Base-by-base conservation (phyloP, 2,329 filamentous ascomycete species). In the Trichoderma breve region DNA sequence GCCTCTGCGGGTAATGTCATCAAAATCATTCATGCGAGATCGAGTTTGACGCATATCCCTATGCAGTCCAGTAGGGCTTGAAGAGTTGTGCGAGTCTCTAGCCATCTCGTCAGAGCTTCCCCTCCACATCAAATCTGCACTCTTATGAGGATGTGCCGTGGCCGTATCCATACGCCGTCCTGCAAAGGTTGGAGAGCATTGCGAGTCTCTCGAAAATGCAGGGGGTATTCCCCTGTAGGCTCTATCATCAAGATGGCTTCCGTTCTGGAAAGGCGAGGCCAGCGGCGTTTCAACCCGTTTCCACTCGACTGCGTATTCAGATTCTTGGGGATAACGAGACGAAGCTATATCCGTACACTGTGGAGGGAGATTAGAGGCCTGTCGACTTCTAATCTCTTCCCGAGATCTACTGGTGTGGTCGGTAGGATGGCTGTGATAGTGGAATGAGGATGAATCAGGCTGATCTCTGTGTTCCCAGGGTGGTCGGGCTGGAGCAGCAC, bases 1-100 rank as follows among this genome's bases (percentile, higher is more conserved):
- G 26, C 8, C 51, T 51, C 68, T 68, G 67, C 72, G 72, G 60
- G 75, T 74, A 58, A 72, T 73, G 11, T 39, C 32, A 26, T 39
- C 58, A 62, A 15, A 39, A n/a, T 8, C 21, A 24, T 34, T 60
- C 18, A 60, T 60, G 28, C n/a, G n/a, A 34, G 57, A 21, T n/a
- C 32, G 57, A 6, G 28, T 34, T 21, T 15, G 18, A 60, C 18
- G 18, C 57, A 21, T 34, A 24, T 34, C 18, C 30, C n/a, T 11
- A 34, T 32, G 21, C 57, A 30, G 57, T 60, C 30, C 18, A 34
- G n/a, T 34, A 34, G 57, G 30, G 14, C 57, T 60, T 21, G 57
- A 21, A 21, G 57, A 34, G 30, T 34, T 32, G 6, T 60, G 30
- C 2, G n/a, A 60, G 12, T 60, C 32, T 60, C 57, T 34, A 32